phyloP scores from a whole-genome alignment of 371 early-diverging fungal species.

The Mortierella sp. region DNA sequence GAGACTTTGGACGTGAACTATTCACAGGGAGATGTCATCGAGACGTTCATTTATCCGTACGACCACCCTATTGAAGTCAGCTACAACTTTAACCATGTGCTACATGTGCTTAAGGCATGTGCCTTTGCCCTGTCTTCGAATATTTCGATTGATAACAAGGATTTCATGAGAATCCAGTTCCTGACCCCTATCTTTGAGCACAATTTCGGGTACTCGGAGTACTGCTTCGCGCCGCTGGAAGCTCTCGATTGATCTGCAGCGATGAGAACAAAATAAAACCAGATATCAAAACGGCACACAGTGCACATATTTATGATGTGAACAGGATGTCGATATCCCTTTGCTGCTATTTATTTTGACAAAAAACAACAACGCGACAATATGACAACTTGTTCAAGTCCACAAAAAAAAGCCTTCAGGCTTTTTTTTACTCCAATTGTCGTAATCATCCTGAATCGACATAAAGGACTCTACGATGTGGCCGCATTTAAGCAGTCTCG shows the following conservation, averaged over 20 bases:
- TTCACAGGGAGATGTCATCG: conserved; percentile 47
- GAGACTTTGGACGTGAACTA: conserved; percentile 51
- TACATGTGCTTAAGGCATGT: conserved; percentile 36
- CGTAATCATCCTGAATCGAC: too few relatives aligned
- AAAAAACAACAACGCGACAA: background rate
- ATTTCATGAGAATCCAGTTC: conserved; percentile 47
- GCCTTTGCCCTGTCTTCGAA: conserved; percentile 24
- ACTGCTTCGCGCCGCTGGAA: conserved; percentile 11
- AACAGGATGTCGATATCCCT: background rate
- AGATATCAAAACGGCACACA: too few relatives aligned
- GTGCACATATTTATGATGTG: background rate
- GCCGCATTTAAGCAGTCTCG: conserved; percentile 49
- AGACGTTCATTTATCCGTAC: conserved; percentile 26
- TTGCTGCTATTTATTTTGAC: background rate
- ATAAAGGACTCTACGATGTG: background rate
- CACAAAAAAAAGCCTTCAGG: background rate
- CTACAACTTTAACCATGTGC: conserved; percentile 45
- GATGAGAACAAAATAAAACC: too few relatives aligned
- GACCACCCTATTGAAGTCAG: conserved; percentile 27
- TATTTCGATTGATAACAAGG: conserved; percentile 37
- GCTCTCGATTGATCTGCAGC: conserved; percentile 1
- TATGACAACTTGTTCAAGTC: too few relatives aligned
- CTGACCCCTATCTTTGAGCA: conserved; percentile 2
- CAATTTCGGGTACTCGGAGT: too few relatives aligned
- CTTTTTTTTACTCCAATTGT: conserved; percentile 13